These are phyloP conservation scores for Xanthoconium stramineum DNA, from an alignment of 768 basidiomycete species.

Conservation along the genomic window DNA sequence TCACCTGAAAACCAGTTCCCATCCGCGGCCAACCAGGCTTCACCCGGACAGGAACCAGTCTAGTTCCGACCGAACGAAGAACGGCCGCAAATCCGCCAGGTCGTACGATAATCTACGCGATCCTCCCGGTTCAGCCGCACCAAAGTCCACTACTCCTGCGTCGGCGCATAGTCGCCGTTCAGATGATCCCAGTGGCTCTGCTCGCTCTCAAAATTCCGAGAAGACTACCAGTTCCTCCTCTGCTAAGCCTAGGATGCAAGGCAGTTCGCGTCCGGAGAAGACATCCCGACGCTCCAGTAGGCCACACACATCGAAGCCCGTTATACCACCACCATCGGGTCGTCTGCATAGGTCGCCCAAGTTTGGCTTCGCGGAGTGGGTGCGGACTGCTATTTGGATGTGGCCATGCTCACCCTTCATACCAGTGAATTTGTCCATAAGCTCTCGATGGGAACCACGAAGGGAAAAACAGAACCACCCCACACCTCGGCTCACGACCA, in stretches of 20 bases:
- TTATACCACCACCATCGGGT: constrained; percentile 29
- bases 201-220: constrained; percentile 13
- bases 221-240: constrained; percentile 7
- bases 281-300: constrained; percentile 13
- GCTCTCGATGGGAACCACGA: constrained; percentile 19
- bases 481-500: constrained; percentile 7
- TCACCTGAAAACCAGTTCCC: constrained; percentile 12
- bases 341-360: constrained; percentile 20
- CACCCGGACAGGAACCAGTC: constrained; percentile 10
- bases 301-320: constrained; percentile 22
- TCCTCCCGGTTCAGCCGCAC: constrained; percentile 13
- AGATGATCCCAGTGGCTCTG: constrained; percentile 6
- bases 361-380: constrained; percentile 30
- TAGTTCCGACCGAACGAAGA: constrained; percentile 20
- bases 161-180: constrained; percentile 15
- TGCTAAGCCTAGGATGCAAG: constrained; percentile 1
- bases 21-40: constrained; percentile 14
- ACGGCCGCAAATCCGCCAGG: constrained; percentile 15
- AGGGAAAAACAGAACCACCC: constrained; percentile 2
- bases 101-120: constrained; percentile 23
- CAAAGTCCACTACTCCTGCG: constrained; percentile 3
- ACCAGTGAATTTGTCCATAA: constrained; percentile 31
- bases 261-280: constrained; percentile 10
- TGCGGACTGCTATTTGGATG: background rate
- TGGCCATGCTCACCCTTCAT: constrained; percentile 7